These are phyloP conservation scores for Nyssa sinensis DNA, from an alignment of 148 eudicot genomes.

Conservation along the genomic window DNA sequence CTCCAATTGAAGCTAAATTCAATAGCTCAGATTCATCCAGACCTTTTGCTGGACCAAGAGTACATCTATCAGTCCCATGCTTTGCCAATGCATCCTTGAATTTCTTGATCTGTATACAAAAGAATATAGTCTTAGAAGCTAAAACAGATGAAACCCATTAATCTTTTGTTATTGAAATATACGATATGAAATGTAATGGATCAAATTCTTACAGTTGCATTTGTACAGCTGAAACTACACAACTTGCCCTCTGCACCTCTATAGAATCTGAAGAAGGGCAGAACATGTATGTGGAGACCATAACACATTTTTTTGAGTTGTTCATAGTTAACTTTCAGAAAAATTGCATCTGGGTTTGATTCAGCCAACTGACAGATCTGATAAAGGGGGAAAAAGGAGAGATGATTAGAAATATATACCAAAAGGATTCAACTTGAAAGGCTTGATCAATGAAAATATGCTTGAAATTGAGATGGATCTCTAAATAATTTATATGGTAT, in stretches of 20 bases:
- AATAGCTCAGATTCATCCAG: conserved; percentile 66
- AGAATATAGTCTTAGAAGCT: too few relatives aligned
- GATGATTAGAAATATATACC: too few relatives aligned
- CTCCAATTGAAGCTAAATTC: conserved; percentile 62
- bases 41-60: conserved; percentile 72
- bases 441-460: too few relatives aligned
- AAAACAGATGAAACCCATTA: too few relatives aligned
- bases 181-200: not conserved
- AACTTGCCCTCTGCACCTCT: conserved; percentile 71
- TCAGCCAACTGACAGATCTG: conserved; percentile 94
- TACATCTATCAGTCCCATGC: conserved; percentile 45
- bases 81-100: conserved; percentile 80
- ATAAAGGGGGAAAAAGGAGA: not conserved
- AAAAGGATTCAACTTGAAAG: too few relatives aligned
- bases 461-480: not conserved
- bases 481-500: too few relatives aligned
- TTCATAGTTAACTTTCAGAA: conserved; percentile 75
- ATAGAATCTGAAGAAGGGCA: conserved; percentile 91
- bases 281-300: conserved; percentile 70
- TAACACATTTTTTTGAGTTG: conserved; percentile 74
- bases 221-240: conserved; percentile 92
- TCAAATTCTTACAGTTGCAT: conserved; percentile 45
- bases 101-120: conserved; percentile 69
- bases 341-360: conserved; percentile 60
- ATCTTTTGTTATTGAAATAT: not conserved